These are phyloP conservation scores for Citrus cavaleriei DNA, from an alignment of 345 rosid species.

Conservation along the genomic window DNA sequence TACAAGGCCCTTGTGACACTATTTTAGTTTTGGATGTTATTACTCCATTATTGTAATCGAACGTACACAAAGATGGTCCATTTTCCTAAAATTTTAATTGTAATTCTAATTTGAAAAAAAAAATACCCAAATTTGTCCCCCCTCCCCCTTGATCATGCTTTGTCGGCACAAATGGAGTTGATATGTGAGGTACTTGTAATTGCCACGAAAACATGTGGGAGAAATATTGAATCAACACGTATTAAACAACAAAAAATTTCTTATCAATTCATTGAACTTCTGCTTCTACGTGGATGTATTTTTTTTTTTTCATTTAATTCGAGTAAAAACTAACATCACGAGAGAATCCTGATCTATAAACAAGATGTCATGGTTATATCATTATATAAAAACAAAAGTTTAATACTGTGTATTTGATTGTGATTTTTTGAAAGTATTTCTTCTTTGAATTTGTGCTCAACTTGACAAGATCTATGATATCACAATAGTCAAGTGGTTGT, in stretches of 20 bases:
- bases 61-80: constrained; percentile 12
- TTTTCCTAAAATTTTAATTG: constrained; percentile 2
- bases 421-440: not conserved
- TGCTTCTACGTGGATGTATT: not conserved
- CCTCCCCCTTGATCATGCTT: not conserved
- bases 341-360: not conserved
- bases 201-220: not conserved
- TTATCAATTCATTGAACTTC: not conserved
- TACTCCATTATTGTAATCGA: constrained; percentile 1
- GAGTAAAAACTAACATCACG: not conserved
- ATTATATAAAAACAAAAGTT: not conserved
- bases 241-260: not conserved
- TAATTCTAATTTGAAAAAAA: not conserved
- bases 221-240: not conserved
- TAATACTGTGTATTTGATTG: not conserved
- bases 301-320: not conserved
- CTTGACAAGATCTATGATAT: not conserved
- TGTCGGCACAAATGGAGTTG: not conserved
- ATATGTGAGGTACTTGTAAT: constrained; percentile 11
- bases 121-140: not conserved
- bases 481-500: not conserved
- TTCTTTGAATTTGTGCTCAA: not conserved
- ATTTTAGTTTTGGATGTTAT: constrained; percentile 7
- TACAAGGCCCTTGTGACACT: constrained; percentile 25
- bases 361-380: not conserved